Conservation (phyloP, 192 early-diverging fungal species). For the Linnemannia zychae region DNA sequence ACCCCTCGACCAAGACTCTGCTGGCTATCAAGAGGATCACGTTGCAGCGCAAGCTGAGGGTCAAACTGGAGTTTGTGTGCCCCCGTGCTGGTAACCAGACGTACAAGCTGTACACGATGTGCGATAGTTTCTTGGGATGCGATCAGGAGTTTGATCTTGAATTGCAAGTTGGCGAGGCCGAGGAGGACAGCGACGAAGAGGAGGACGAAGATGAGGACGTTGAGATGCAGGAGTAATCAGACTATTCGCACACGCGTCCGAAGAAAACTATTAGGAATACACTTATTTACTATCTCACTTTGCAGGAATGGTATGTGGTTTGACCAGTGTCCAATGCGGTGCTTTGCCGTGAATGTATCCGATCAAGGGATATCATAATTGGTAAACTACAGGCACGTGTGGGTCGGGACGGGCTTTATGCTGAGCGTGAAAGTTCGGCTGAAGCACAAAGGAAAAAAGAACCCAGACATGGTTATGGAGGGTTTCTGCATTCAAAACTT, state of each 20-base stretch:
- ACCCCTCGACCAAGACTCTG: slow-evolving; percentile 80
- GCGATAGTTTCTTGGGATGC: slow-evolving; percentile 93
- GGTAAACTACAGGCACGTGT: neutral
- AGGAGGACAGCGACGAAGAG: slow-evolving; percentile 67
- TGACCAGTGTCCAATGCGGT: neutral
- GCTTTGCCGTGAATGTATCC: neutral
- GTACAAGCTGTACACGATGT: slow-evolving; percentile 92
- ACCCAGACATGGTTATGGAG: neutral
- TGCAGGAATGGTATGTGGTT: neutral
- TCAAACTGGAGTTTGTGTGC: slow-evolving; percentile 89
- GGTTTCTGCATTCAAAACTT: no score
- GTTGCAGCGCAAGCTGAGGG: slow-evolving; percentile 69
- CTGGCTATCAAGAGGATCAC: slow-evolving; percentile 91
- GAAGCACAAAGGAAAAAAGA: neutral
- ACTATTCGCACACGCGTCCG: neutral
- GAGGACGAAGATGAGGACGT: slow-evolving; percentile 60
- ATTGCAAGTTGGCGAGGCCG: slow-evolving; percentile 69
- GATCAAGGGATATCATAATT: neutral
- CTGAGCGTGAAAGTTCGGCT: slow-evolving; percentile 1
- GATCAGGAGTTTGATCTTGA: slow-evolving; percentile 94
- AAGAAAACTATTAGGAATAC: neutral
- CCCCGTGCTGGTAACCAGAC: slow-evolving; percentile 69
- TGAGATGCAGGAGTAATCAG: slow-evolving; percentile 39
- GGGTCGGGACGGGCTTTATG: neutral
- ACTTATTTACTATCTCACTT: neutral